Evolutionary conservation across 768 basidiomycete genomes (phyloP).

Genomic region (Pisolithus albus): DNA sequence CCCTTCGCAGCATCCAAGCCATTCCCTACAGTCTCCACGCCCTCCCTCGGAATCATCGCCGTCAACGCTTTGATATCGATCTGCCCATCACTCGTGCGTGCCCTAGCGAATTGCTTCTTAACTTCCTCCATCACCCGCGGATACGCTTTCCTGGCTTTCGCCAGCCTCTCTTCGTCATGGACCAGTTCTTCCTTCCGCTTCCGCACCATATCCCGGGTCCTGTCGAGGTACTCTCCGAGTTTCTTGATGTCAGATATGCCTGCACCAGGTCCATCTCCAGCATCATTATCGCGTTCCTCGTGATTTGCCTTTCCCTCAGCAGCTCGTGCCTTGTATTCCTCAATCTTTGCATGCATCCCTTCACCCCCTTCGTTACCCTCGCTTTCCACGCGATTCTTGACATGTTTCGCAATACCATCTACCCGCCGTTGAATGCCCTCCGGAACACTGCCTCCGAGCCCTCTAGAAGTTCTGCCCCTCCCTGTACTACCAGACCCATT

Average conservation of each 20-base stretch:
- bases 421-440: conserved; percentile 1
- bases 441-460: not conserved
- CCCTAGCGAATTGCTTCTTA: conserved; percentile 7
- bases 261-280: not conserved
- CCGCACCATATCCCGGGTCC: conserved; percentile 13
- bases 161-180: conserved; percentile 14
- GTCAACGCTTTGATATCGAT: conserved; percentile 4
- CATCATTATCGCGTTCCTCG: not conserved
- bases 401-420: conserved; percentile 3
- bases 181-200: conserved; percentile 11
- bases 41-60: conserved; percentile 8
- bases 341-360: conserved; percentile 3
- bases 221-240: conserved; percentile 14
- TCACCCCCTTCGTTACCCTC: conserved; percentile 1
- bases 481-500: not conserved
- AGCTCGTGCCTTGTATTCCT: conserved; percentile 3
- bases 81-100: conserved; percentile 2
- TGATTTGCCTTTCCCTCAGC: not conserved
- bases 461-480: not conserved
- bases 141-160: conserved; percentile 11
- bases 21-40: not conserved
- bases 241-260: conserved; percentile 3
- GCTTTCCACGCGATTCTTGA: not conserved
- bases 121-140: conserved; percentile 8
- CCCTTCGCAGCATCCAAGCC: conserved; percentile 5